Evolutionary conservation across 2,329 filamentous ascomycete species (phyloP).

Genomic region (Cucurbitaria berberidis): DNA sequence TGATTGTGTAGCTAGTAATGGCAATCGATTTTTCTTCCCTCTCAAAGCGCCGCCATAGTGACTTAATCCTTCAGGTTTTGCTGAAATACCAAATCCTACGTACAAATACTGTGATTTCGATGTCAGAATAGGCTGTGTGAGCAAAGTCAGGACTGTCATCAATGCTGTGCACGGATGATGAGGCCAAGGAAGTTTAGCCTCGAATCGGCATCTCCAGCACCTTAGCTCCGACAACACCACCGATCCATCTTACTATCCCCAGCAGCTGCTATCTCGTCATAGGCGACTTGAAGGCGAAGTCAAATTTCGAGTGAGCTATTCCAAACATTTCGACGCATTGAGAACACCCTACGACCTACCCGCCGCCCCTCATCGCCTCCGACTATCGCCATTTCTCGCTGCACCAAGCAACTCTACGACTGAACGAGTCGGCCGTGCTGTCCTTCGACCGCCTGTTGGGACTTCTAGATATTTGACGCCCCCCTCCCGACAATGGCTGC

Average conservation of each 20-base stretch:
- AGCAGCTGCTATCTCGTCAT: not conserved
- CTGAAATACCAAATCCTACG: not conserved
- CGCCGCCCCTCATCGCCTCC: not conserved
- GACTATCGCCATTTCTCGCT: not conserved
- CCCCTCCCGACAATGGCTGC: slow-evolving; percentile 22
- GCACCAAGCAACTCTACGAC: not conserved
- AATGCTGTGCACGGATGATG: not conserved
- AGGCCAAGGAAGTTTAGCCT: too few species aligned
- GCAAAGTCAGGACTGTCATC: not conserved
- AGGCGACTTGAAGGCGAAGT: not conserved
- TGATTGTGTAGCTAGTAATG: not conserved
- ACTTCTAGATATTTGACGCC: not conserved
- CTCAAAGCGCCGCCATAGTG: not conserved
- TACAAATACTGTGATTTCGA: not conserved
- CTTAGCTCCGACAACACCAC: not conserved
- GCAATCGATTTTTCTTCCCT: not conserved
- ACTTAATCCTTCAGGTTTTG: not conserved
- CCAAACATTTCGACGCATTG: slow-evolving; percentile 7
- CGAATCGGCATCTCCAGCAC: not conserved
- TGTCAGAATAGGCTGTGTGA: not conserved
- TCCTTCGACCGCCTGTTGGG: not conserved
- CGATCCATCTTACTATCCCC: not conserved
- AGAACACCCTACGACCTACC: not conserved
- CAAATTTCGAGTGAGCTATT: not conserved
- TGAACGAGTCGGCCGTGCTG: not conserved